Base-by-base conservation (phyloP, 2,329 filamentous ascomycete species). In the Penicillium sp. region DNA sequence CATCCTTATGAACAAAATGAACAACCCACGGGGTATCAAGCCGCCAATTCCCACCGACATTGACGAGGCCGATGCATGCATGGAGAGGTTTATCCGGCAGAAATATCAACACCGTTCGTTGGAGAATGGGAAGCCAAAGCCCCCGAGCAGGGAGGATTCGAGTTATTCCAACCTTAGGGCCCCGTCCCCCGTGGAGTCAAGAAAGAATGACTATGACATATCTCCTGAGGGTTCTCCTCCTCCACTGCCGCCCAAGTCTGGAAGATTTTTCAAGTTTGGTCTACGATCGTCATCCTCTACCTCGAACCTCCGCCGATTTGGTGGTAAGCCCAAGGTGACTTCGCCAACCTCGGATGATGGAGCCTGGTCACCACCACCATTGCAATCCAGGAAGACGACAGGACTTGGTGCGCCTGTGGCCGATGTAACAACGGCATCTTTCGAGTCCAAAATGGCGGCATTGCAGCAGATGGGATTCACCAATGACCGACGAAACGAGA, bases 71-170 rank as follows among this genome's bases (percentile, higher is more conserved):
- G 93, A 99, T 72, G 89, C 90, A 11, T 91, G 89, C 29, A 94
- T 99, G 89, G 94, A 99, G 76, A 85, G 90, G 58, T 97, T 93
- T 74, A 96, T 99, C 64, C 83, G 93, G 58, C 88, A 93, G 69
- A 99, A 99, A 75, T 99, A 99, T 75, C 86, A 92, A 70, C 86
- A 87, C 65, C 79, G 81, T 56, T 76, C 80, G 14, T 80, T 84
- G 61, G 77, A 78, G 56, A 72, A 77, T 63, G 75, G 72, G 42
- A 76, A 71, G 63, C 77, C 70, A 34, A 75, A 76, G 58, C 76
- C 75, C 18, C 74, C 70, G 48, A 80, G 78, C 61, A 76, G 81
- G 66, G 77, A 83, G 59, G 80, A 85, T 64, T 81, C 83, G 7
- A 82, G 81, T 55, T 84, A 83, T 60, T 82, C 78, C 47, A 73